Evolutionary conservation across 2,329 filamentous ascomycete genomes (phyloP), one percentile per base, ranked within the genome.

Genomic region (Passalora sequoiae): DNA sequence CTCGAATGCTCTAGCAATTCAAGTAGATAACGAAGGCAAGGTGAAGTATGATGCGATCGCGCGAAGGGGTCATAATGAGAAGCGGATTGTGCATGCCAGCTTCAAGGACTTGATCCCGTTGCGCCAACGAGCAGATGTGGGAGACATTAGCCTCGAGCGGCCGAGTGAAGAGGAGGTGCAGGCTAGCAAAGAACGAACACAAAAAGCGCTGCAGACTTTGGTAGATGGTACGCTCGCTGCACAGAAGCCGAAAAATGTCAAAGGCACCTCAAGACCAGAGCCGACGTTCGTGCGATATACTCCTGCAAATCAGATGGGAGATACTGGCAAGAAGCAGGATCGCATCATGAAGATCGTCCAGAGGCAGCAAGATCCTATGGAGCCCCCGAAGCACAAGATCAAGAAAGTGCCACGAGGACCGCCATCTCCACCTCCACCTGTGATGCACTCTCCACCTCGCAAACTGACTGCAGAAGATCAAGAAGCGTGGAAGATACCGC

Each of bases 341-440:
- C 83, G 92, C 10, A 95, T 98, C 54, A 94, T 98, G 80, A 97
- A 97, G 73, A 97, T 98, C 67, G 88, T 96, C 27, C 88, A 96
- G 66, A 77, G 88, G 43, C 91, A 97, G 65, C 77, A 84, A 55
- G 92, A 98, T 67, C 92, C 92, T 0, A 86, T 96, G 84, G 91
- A 96, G 62, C 92, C 92, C 1, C 91, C 92, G 2, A 97, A 96
- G 61, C 96, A 97, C 72, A 97, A 97, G 69, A 88, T 96, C 71
- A 97, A 97, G 75, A 95, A 96, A 70, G 94, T 98, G 45, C 91
- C 91, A 7, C 80, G 88, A 57, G 89, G 91, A 25, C 89, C 92
- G 7, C 89, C 91, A 0, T 92, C 85, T 38, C 92, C 92, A 3
- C 92, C 92, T 1, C 87, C 92, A 12, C 92, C 92, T 2, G 81